Evolutionary conservation across 768 basidiomycete genomes (phyloP), one percentile per base, ranked within the genome.

Genomic region (Lactifluus echinatus): DNA sequence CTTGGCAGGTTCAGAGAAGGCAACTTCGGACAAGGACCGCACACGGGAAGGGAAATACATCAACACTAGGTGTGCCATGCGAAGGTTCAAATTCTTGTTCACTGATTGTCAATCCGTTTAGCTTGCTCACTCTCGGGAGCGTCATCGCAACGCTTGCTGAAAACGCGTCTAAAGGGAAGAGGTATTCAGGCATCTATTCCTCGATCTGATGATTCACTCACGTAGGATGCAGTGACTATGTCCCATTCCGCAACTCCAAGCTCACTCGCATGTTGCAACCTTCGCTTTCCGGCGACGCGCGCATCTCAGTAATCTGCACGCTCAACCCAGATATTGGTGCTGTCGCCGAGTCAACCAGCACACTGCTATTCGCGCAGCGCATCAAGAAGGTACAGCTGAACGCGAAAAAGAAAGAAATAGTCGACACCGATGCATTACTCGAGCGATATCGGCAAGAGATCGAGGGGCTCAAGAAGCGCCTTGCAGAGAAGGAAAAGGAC

Each of bases 11-110:
- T 95, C 93, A 0, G 96, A 99, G 68, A 92, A 87, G 68, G 95
- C 94, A 0, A 97, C 94, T 0, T 89, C 88, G 1, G 92, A 94
- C 70, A 95, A 94, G 69, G 93, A 97, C 56, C 76, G 96, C 44
- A 93, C 93, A n/a, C 79, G 87, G 44, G 96, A 99, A 70, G 96
- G 95, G 12, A 91, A 89, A 67, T 95, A 93, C 67, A 99, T 98
- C 72, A 99, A 99, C 66, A 90, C 88, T 3, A 87, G 85, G 86
- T 84, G 24, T 8, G 66, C 60, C 12, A 8, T 50, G 17, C 28
- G 10, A 8, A 12, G 3, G 29, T 33, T 55, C 12, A 17, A 24
- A 6, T 36, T 31, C 53, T 26, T 19, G 57, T 36, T 53, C 6
- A 10, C 51, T 55, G 51, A 45, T 39, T 15, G 19, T 49, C 53